Evolutionary conservation across 331 rosid genomes (phyloP), one percentile per base, ranked within the genome.

Genomic region (Stylosanthes scabra): DNA sequence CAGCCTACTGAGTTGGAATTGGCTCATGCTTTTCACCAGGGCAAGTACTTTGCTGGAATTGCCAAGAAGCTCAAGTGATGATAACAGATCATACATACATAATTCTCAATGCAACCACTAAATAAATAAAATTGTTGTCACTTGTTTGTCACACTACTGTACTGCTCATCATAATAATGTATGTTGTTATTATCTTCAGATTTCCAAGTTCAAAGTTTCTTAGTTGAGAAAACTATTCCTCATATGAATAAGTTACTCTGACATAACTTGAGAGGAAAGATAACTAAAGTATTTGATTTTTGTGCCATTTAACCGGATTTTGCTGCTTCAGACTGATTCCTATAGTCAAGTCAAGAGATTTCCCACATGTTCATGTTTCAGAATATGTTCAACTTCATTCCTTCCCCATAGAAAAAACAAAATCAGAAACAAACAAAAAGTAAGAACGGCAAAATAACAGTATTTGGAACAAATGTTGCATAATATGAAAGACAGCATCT

Each of bases 21-120:
- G 80, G 91, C 90, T 58, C 96, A 82, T 78, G 98, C 98, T 70
- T 89, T 91, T 77, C 98, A 93, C 88, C 97, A 93, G 63, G 98
- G 98, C 3, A 89, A 91, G 84, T 85, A 89, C 86, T 82, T 93
- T 51, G 92, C 97, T 0, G 82, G 65, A 72, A 81, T 93, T 78
- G 89, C 98, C 20, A 93, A 89, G 90, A 93, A 89, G 78, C 94
- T 93, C 45, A 93, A 89, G 83, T 92, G 88, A 63, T 80, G 37
- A 31, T 31, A 31, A 31, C 37, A 31, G 3, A 31, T 31, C 37
- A 2, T 31, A 31, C 37, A 31, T 31, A 0, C 4, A 31, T 31
- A 31, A 31, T 31, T 31, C 37, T 3, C 37, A 31, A 2, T 31
- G 37, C 37, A 31, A 31, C 37, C 37, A 3, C 5, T 31, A 31